phyloP scores from a whole-genome alignment of 2,329 filamentous ascomycete species.

The Tricladium varicosporioides region DNA sequence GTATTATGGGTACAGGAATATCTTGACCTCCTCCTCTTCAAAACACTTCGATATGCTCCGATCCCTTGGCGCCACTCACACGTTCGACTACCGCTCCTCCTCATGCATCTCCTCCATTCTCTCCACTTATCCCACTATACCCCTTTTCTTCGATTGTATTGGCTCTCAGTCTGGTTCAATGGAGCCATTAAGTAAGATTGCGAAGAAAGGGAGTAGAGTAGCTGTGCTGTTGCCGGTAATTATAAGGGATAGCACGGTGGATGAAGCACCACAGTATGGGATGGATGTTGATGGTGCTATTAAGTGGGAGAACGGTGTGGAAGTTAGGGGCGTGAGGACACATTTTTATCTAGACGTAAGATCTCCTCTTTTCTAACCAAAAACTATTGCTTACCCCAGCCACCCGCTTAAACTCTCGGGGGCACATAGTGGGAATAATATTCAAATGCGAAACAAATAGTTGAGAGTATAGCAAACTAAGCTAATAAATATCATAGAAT shows the following conservation, averaged over 20 bases:
- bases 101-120: conserved; percentile 37
- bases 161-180: conserved; percentile 47
- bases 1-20: conserved; percentile 50
- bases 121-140: conserved; percentile 45
- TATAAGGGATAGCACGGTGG: conserved; percentile 48
- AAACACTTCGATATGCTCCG: conserved; percentile 32
- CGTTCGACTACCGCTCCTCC: conserved; percentile 35
- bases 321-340: conserved; percentile 52
- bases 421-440: no score
- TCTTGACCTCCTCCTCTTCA: conserved; percentile 35
- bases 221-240: conserved; percentile 61
- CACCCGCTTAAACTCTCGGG: background rate
- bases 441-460: background rate
- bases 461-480: background rate
- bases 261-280: conserved; percentile 48
- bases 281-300: conserved; percentile 48
- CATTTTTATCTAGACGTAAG: conserved; percentile 50
- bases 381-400: background rate
- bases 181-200: conserved; percentile 49
- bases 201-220: conserved; percentile 47
- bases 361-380: conserved; percentile 1
- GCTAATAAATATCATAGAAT: conserved; percentile 46
- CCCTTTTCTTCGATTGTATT: conserved; percentile 53
- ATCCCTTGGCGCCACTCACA: conserved; percentile 30
- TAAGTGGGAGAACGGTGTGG: conserved; percentile 51